phyloP scores from a whole-genome alignment of 1,284 basidiomycete genomes.

The Ganoderma leucocontextum region DNA sequence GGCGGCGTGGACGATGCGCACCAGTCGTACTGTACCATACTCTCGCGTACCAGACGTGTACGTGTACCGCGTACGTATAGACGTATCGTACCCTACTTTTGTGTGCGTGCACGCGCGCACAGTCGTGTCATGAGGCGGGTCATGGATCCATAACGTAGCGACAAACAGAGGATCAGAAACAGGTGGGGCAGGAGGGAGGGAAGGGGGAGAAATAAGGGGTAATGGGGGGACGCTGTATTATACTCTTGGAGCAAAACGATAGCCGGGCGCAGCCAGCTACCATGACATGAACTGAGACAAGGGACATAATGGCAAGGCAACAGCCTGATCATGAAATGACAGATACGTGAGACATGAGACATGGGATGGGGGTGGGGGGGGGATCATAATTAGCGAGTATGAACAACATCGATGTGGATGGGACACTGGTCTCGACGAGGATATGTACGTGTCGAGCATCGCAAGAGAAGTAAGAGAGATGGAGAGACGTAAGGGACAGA shows the following conservation, averaged over 20 bases:
- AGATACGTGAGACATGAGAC: background rate
- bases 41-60: background rate
- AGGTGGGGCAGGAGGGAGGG: too few relatives aligned
- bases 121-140: background rate
- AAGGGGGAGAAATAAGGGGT: background rate
- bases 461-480: slow-evolving; percentile 6
- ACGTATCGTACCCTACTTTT: slow-evolving; percentile 18
- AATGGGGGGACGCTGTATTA: background rate
- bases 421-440: slow-evolving; percentile 27
- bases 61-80: slow-evolving; percentile 7
- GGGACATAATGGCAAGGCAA: background rate
- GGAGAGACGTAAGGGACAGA: slow-evolving; percentile 1
- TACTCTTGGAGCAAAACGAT: background rate
- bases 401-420: background rate
- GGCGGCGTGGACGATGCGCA: background rate
- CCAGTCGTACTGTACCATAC: slow-evolving; percentile 7
- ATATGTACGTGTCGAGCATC: slow-evolving; percentile 32
- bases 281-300: background rate
- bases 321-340: background rate
- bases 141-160: background rate
- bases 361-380: slow-evolving; percentile 1
- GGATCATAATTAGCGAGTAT: slow-evolving; percentile 8
- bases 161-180: background rate
- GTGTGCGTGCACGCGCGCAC: background rate
- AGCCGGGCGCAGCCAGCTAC: background rate